These are phyloP conservation scores for Leccinum barrowsii DNA, from an alignment of 768 basidiomycete genomes.

Conservation along the genomic window DNA sequence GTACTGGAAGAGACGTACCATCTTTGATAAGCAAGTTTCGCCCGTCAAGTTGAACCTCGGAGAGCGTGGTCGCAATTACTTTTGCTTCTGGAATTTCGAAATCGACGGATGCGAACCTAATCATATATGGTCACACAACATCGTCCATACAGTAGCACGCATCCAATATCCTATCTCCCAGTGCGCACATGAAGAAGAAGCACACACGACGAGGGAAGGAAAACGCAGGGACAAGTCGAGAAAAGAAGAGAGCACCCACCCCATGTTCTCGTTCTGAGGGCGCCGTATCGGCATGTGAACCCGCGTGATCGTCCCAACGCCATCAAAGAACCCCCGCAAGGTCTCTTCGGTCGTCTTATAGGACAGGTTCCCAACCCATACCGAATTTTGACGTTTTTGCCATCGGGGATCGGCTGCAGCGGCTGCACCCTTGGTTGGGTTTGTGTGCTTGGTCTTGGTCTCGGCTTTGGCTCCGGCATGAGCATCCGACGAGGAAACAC, in stretches of 20 bases:
- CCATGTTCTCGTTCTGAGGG: slow-evolving; percentile 68
- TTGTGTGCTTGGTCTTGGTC: not conserved
- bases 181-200: not conserved
- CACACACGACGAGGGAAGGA: no score
- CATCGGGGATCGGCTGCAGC: slow-evolving; percentile 13
- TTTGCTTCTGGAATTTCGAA: slow-evolving; percentile 79
- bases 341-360: slow-evolving; percentile 82
- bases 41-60: slow-evolving; percentile 81
- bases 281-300: slow-evolving; percentile 84
- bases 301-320: slow-evolving; percentile 72
- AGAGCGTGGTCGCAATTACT: slow-evolving; percentile 67
- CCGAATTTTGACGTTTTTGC: slow-evolving; percentile 71
- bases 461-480: not conserved
- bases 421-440: not conserved
- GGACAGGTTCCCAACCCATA: slow-evolving; percentile 95
- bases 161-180: not conserved
- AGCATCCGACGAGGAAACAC: not conserved
- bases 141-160: not conserved
- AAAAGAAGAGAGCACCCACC: slow-evolving; percentile 48
- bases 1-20: slow-evolving; percentile 42
- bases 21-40: slow-evolving; percentile 91
- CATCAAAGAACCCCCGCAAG: slow-evolving; percentile 68
- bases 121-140: slow-evolving; percentile 6
- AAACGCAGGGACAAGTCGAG: not conserved
- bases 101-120: slow-evolving; percentile 95